Conservation (phyloP, 2,329 filamentous ascomycete species). For the Paecilomyces sp. region DNA sequence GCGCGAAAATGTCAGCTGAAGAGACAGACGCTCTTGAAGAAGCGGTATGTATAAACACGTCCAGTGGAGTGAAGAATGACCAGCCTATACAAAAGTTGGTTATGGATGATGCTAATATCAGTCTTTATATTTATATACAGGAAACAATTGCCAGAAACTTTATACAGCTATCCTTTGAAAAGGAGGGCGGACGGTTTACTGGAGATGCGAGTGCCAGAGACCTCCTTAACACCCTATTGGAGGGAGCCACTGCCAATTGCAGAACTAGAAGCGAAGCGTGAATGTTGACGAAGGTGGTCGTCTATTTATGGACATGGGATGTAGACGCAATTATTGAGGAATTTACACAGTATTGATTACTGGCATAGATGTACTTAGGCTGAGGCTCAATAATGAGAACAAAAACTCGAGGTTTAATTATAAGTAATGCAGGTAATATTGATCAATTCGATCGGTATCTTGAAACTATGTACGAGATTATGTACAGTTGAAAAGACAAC, state of each 20-base stretch:
- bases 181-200: background rate
- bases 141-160: conserved; percentile 55
- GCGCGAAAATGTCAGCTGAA: conserved; percentile 56
- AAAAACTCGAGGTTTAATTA: background rate
- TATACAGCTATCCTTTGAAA: conserved; percentile 38
- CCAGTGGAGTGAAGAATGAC: background rate
- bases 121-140: conserved; percentile 8
- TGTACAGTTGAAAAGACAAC: conserved; percentile 10
- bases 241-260: background rate
- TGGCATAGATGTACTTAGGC: background rate
- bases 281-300: background rate
- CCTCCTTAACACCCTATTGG: background rate
- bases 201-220: background rate
- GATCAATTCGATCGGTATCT: background rate
- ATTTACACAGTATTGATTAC: background rate
- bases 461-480: conserved; percentile 6
- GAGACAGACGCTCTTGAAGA: conserved; percentile 62
- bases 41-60: conserved; percentile 44
- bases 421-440: background rate
- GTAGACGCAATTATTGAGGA: background rate
- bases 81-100: background rate
- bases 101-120: background rate
- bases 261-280: background rate
- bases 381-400: background rate
- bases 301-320: background rate